phyloP scores from a whole-genome alignment of 768 basidiomycete species.

The Pleurotus giganteus region DNA sequence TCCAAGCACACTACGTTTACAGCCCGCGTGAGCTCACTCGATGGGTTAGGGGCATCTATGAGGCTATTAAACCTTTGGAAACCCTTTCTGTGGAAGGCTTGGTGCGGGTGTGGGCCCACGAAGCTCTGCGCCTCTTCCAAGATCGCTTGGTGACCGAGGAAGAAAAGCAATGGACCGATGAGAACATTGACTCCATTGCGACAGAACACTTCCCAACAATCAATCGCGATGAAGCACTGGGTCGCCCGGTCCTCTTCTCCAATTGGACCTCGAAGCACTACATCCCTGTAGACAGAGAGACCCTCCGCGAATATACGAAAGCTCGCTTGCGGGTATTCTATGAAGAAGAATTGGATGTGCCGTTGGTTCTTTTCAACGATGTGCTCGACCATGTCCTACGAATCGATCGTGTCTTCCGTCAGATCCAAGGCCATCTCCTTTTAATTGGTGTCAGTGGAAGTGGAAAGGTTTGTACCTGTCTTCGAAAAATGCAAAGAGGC shows the following conservation, averaged over 20 bases:
- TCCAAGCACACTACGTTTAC: conserved; percentile 99
- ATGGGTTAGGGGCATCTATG: conserved; percentile 97
- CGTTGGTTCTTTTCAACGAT: conserved; percentile 97
- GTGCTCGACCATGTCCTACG: conserved; percentile 97
- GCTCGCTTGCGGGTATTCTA: conserved; percentile 97
- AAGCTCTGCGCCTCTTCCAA: conserved; percentile 95
- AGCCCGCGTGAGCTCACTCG: conserved; percentile 97
- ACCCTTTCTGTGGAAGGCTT: conserved; percentile 92
- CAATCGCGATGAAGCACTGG: conserved; percentile 80
- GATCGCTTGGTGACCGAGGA: conserved; percentile 93
- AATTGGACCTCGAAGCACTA: conserved; percentile 99
- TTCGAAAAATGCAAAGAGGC: conserved; percentile 3
- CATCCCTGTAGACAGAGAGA: conserved; percentile 91
- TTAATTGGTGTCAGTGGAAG: conserved; percentile 98
- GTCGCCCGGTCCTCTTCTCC: conserved; percentile 91
- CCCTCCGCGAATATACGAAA: conserved; percentile 93
- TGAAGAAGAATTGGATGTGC: conserved; percentile 97
- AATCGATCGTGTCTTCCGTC: conserved; percentile 98
- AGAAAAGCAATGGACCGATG: conserved; percentile 94
- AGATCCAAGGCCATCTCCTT: conserved; percentile 93
- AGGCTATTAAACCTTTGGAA: conserved; percentile 93
- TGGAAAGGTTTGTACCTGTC: conserved; percentile 72
- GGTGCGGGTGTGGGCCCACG: conserved; percentile 97
- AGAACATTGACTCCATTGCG: conserved; percentile 81
- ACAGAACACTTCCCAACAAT: conserved; percentile 93